Evolutionary conservation across 805 yeast species (phyloP).

Genomic region (Candida tibetensis): DNA sequence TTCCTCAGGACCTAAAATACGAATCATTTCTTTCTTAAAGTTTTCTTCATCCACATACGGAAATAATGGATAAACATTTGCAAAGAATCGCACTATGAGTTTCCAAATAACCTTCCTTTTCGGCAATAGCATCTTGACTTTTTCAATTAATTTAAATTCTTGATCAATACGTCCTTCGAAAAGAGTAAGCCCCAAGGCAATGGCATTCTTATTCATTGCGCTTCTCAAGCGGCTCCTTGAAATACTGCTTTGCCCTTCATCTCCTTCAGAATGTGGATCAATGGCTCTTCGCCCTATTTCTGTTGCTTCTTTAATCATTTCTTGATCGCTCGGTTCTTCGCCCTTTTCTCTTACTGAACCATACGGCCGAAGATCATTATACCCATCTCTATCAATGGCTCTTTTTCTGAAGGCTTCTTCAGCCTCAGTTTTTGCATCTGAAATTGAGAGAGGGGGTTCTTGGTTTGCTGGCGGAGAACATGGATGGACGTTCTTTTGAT

Average conservation of each 20-base stretch:
- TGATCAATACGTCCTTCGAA: slow-evolving; percentile 31
- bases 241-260: neutral
- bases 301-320: neutral
- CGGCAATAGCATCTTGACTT: slow-evolving; percentile 16
- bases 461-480: neutral
- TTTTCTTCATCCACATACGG: slow-evolving; percentile 20
- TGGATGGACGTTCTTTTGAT: too few species aligned
- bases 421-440: too few species aligned
- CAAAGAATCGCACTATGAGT: slow-evolving; percentile 16
- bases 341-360: slow-evolving; percentile 5
- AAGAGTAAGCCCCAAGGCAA: slow-evolving; percentile 33
- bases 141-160: slow-evolving; percentile 18
- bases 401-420: slow-evolving; percentile 22
- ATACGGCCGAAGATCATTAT: slow-evolving; percentile 21
- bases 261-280: too few species aligned
- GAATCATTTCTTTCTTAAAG: slow-evolving; percentile 14
- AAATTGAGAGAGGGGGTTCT: neutral
- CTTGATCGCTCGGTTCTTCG: neutral
- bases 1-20: slow-evolving; percentile 20
- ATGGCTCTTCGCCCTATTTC: neutral
- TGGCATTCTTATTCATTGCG: slow-evolving; percentile 26
- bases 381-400: slow-evolving; percentile 25
- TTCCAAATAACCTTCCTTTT: slow-evolving; percentile 14
- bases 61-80: slow-evolving; percentile 16
- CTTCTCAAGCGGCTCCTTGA: slow-evolving; percentile 8